phyloP scores from a whole-genome alignment of 306 rosid genomes.

The Trifolium repens region DNA sequence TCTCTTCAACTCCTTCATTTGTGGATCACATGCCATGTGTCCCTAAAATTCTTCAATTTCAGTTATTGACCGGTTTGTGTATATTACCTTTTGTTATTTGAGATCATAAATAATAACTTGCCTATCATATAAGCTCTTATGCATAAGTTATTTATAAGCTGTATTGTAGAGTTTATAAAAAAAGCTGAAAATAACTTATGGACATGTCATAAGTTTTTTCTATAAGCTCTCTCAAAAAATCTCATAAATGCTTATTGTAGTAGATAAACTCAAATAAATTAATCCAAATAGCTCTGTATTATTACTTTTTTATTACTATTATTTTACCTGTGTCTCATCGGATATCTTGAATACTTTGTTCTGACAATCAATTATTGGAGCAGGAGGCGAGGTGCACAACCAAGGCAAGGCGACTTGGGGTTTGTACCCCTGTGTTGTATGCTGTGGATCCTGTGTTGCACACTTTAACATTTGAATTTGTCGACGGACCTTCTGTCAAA shows the following conservation, averaged over 20 bases:
- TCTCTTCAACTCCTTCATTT: neutral
- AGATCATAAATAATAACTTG: too few species aligned
- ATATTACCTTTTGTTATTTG: too few species aligned
- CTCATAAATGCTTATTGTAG: neutral
- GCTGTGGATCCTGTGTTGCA: conserved; percentile 69
- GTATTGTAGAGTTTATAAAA: neutral
- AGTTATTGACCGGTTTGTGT: neutral
- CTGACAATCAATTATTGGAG: conserved; percentile 26
- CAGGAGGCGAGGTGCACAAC: conserved; percentile 97
- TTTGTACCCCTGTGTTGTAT: conserved; percentile 70
- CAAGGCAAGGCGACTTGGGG: conserved; percentile 87
- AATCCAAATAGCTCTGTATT: neutral
- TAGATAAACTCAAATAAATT: neutral
- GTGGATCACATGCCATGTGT: neutral
- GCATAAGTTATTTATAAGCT: neutral
- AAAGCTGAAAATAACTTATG: neutral
- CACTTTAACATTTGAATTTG: conserved; percentile 72
- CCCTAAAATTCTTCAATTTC: neutral
- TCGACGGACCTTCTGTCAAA: conserved; percentile 79
- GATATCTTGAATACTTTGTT: conserved; percentile 32
- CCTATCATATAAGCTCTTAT: neutral
- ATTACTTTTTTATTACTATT: neutral
- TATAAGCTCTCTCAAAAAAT: neutral
- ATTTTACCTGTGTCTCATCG: neutral
- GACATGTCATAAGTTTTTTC: neutral